phyloP scores from a whole-genome alignment of 163 green algal genomes.

The Scenedesmus sp. region DNA sequence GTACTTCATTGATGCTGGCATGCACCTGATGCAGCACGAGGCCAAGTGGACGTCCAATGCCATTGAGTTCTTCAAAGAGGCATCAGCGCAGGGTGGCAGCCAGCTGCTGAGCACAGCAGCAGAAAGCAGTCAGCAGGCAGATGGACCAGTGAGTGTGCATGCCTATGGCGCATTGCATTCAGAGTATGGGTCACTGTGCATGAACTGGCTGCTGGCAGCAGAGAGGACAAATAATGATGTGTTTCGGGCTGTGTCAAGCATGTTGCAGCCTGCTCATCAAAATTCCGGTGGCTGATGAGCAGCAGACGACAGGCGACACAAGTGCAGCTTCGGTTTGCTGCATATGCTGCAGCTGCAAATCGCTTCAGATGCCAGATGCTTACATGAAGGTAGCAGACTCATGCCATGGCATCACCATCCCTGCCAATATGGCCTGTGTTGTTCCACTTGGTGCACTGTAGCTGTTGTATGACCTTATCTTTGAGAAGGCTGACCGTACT shows the following conservation, averaged over 20 bases:
- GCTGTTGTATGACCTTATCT: conserved; percentile 88
- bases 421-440: not conserved
- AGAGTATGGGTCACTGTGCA: no score
- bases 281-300: no score
- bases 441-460: conserved; percentile 27
- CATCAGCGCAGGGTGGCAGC: conserved; percentile 20
- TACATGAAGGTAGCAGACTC: not conserved
- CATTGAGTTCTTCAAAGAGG: conserved; percentile 65
- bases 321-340: not conserved
- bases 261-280: no score
- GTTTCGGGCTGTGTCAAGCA: no score
- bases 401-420: not conserved
- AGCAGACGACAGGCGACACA: no score
- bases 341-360: not conserved
- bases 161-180: not conserved
- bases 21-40: conserved; percentile 74
- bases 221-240: not conserved
- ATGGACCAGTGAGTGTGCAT: not conserved
- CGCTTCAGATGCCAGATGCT: not conserved
- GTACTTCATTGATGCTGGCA: not conserved
- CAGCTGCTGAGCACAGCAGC: conserved; percentile 39
- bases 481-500: conserved; percentile 71
- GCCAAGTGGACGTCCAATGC: conserved; percentile 78
- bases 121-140: conserved; percentile 7
- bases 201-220: not conserved